These are phyloP conservation scores for Bacidia rubella DNA, from an alignment of 495 filamentous ascomycete species.

Conservation along the genomic window DNA sequence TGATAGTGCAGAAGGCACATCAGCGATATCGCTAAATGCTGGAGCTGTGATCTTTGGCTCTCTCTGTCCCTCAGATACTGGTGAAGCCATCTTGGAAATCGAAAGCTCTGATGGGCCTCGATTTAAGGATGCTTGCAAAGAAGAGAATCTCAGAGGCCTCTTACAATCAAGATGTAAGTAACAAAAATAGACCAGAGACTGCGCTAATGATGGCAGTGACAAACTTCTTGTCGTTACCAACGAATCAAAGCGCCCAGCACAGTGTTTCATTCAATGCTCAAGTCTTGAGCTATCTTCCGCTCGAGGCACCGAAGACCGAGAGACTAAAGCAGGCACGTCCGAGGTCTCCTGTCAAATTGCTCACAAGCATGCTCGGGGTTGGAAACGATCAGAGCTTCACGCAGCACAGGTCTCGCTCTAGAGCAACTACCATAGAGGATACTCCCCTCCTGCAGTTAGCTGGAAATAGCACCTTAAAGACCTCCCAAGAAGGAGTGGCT, in stretches of 20 bases:
- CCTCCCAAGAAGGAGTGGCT: not conserved
- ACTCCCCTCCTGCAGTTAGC: slow-evolving; percentile 22
- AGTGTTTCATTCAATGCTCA: slow-evolving; percentile 52
- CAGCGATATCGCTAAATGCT: not conserved
- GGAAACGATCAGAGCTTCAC: slow-evolving; percentile 17
- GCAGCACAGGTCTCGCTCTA: not conserved
- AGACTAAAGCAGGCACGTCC: slow-evolving; percentile 42
- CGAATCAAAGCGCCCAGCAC: slow-evolving; percentile 17
- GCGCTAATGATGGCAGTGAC: not conserved
- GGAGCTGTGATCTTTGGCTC: not conserved
- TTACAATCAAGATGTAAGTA: not conserved
- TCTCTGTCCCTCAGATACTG: not conserved
- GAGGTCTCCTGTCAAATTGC: slow-evolving; percentile 76
- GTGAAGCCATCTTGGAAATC: slow-evolving; percentile 33
- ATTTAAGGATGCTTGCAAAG: slow-evolving; percentile 50
- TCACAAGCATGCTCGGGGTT: slow-evolving; percentile 64
- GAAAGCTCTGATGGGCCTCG: slow-evolving; percentile 45
- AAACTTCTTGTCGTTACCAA: not conserved
- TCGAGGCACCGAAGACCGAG: slow-evolving; percentile 44
- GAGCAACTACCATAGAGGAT: slow-evolving; percentile 13
- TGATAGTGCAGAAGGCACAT: not conserved
- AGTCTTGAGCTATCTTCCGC: slow-evolving; percentile 56
- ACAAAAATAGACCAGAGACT: not conserved
- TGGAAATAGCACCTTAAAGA: not conserved
- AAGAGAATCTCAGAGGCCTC: not conserved